Conservation (phyloP, 2,329 filamentous ascomycete genomes). For the Calonectria naviculata region DNA sequence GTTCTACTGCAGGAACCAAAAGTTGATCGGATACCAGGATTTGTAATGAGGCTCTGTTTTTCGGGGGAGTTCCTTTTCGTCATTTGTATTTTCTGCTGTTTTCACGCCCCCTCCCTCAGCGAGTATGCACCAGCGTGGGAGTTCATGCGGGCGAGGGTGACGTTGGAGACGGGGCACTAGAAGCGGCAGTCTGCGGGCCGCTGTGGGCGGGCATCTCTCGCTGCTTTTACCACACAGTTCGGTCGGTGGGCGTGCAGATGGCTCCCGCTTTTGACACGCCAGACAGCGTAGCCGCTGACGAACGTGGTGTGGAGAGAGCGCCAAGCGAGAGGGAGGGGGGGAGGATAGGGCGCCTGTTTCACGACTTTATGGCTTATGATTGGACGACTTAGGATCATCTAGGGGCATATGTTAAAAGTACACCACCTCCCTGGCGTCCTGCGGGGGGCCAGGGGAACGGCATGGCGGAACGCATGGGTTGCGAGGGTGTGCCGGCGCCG, state of each 20-base stretch:
- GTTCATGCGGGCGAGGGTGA: slow-evolving; percentile 39
- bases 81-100: slow-evolving; percentile 24
- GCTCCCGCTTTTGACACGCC: slow-evolving; percentile 37
- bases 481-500: slow-evolving; percentile 33
- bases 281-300: slow-evolving; percentile 38
- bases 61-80: slow-evolving; percentile 4
- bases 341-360: slow-evolving; percentile 50
- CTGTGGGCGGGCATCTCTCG: slow-evolving; percentile 52
- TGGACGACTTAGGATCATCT: slow-evolving; percentile 54
- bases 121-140: slow-evolving; percentile 32
- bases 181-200: slow-evolving; percentile 47
- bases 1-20: slow-evolving; percentile 36
- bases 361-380: slow-evolving; percentile 66
- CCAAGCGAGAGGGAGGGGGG: slow-evolving; percentile 22
- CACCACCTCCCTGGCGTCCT: slow-evolving; percentile 50
- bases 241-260: slow-evolving; percentile 39
- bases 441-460: slow-evolving; percentile 38
- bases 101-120: slow-evolving; percentile 31
- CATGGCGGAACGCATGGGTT: slow-evolving; percentile 35
- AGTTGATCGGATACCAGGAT: slow-evolving; percentile 26
- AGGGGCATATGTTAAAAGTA: slow-evolving; percentile 55
- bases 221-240: slow-evolving; percentile 51
- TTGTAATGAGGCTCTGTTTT: slow-evolving; percentile 32
- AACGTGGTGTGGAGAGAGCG: slow-evolving; percentile 37
- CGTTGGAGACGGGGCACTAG: slow-evolving; percentile 42